Conservation (phyloP, 805 yeast species). For the Spathaspora sp. region DNA sequence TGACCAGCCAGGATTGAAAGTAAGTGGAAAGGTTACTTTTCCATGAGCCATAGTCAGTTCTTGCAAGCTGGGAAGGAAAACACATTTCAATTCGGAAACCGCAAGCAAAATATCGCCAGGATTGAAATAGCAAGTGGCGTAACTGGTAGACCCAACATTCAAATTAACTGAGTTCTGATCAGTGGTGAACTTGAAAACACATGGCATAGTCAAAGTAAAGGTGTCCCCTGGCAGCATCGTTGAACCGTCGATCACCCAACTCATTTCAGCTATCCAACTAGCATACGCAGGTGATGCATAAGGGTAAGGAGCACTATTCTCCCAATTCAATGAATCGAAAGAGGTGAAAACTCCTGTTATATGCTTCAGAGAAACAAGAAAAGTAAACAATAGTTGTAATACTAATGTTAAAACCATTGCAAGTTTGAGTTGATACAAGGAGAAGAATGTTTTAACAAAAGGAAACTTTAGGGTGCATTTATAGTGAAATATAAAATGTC, state of each 20-base stretch:
- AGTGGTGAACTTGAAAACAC: conserved; percentile 22
- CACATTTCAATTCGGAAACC: conserved; percentile 12
- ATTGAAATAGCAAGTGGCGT: conserved; percentile 20
- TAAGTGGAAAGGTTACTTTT: conserved; percentile 11
- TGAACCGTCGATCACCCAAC: conserved; percentile 17
- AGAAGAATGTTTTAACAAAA: too few species aligned
- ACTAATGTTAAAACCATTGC: too few species aligned
- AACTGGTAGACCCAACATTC: conserved; percentile 9
- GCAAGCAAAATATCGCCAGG: conserved; percentile 14
- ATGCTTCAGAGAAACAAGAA: not conserved
- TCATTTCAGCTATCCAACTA: conserved; percentile 17
- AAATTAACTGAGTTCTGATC: conserved; percentile 10
- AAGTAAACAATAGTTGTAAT: not conserved
- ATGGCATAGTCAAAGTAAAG: conserved; percentile 21
- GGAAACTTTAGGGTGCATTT: too few species aligned
- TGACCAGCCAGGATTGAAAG: conserved; percentile 14
- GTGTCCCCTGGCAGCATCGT: conserved; percentile 21
- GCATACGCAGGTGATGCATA: conserved; percentile 4
- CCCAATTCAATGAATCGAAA: conserved; percentile 10
- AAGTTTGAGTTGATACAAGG: too few species aligned
- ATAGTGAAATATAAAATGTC: too few species aligned
- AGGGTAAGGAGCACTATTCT: conserved; percentile 5
- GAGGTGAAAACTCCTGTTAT: conserved; percentile 16
- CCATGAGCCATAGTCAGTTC: conserved; percentile 9
- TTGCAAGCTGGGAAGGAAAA: conserved; percentile 5